Evolutionary conservation across 164 flowering plant genomes (phyloP), one percentile per base, ranked within the genome.

Genomic region (Liquidambar formosana): DNA sequence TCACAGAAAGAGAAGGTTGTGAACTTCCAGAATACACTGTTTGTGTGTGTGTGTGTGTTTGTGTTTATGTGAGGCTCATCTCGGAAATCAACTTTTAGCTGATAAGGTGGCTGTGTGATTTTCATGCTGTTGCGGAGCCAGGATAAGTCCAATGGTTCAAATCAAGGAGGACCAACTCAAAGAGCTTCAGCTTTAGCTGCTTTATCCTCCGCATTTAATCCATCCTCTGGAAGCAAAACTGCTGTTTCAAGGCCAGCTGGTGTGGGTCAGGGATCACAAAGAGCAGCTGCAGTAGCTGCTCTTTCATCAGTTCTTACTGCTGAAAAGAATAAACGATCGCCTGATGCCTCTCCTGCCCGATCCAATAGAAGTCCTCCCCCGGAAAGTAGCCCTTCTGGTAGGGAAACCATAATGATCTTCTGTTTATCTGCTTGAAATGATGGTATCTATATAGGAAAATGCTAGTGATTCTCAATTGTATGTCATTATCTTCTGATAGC

Each of bases 221-320:
- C 99, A 62, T 81, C 95, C 2, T 63, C 91, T 51, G 83, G 72
- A 61, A 43, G 74, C 21, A 91, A 76, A 80, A 57, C 74, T 47
- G 25, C 88, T 59, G 61, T 78, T 61, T 49, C 85, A 21, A 86
- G 75, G 76, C 65, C 85, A 63, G 69, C 83, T 61, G 71, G 75
- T 1, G 8, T 67, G 22, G 61, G 84, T 69, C 87, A 77, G 62
- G 98, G 94, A 43, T 89, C 99, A 65, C 99, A 95, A 72, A 89
- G 99, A 84, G 99, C 99, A 65, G 99, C 99, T 74, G 99, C 99
- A 25, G 91, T 95, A 49, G 98, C 99, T 70, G 98, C 99, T 71
- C 88, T 95, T 68, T 95, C 99, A 8, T 56, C 73, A 16, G 94
- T 90, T 73, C 94, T 95, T 54, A 93, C 92, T 57, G 97, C 93